Base-by-base conservation (phyloP, 2,329 filamentous ascomycete species). In the Beauveria sp. region DNA sequence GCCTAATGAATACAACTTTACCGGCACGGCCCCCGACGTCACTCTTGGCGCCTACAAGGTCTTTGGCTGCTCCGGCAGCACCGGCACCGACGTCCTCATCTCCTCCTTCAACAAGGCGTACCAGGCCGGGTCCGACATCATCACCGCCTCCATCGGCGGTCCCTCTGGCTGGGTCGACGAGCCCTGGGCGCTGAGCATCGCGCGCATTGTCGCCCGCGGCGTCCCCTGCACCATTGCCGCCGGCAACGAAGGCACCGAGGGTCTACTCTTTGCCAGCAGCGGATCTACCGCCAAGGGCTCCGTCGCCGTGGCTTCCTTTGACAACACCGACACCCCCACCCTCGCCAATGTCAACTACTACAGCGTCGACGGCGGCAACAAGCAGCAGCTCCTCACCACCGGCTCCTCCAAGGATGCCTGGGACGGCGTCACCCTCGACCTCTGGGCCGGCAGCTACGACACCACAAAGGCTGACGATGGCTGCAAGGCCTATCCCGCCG, bases 81-180 rank as follows among this genome's bases (percentile, higher is more conserved):
- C 78, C n/a, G 69, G 72, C 16, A 81, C 82, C 66, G 85, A 87
- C 63, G 74, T 87, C 9, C 70, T 88, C 57, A 83, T 87, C 49
- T 78, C 79, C 9, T 83, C 84, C 1, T 86, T 82, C 68, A 80
- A 83, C 71, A 78, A 77, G 67, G 86, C 86, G 0, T 86, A 80
- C 65, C 79, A 87, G 67, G 83, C 79, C n/a, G 83, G 82, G 40
- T 79, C 79, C 42, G 74, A 85, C 66, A 80, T 85, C 65, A 84
- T 85, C 67, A 83, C 80, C 1, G 76, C 80, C 1, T 83, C 81
- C 3, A 78, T 85, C 49, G 81, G 82, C n/a, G 76, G 76, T 0
- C 66, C 77, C 0, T 76, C 74, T 0, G 83, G 83, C 14, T 85
- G 81, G 81, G 73, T 76, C 2, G 79, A 82, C 64, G 78, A 81